Percentiles rank a stretch among this genome's conserved stretches.
Conservation (phyloP, 2,329 filamentous ascomycete species). For the Colletotrichum salicis region DNA sequence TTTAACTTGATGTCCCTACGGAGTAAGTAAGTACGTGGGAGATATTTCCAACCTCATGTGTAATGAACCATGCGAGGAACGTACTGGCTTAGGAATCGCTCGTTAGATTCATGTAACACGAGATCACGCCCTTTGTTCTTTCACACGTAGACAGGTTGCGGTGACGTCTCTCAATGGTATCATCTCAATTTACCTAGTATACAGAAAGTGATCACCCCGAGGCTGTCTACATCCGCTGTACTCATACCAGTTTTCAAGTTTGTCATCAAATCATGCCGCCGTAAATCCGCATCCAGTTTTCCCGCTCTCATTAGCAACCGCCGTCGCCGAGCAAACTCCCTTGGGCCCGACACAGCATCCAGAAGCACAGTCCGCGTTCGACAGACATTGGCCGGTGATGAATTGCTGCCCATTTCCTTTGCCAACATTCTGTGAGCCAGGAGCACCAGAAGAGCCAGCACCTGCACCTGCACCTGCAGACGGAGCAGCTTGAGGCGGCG, state of each 20-base stretch:
- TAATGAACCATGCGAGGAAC: too few species aligned
- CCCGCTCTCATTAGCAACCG: conserved; percentile 20
- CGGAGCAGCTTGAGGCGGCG: conserved; percentile 2
- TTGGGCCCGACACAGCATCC: conserved; percentile 43
- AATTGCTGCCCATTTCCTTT: conserved; percentile 41
- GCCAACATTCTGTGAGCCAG: conserved; percentile 40
- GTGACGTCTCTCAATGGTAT: too few species aligned
- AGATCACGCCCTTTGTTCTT: too few species aligned
- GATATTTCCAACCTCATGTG: too few species aligned
- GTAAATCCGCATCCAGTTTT: conserved; percentile 27
- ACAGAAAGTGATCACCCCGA: not conserved
- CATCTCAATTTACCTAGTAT: too few species aligned
- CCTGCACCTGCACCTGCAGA: not conserved
- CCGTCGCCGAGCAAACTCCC: conserved; percentile 27
- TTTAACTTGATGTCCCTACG: rapidly evolving
- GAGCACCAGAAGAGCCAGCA: not conserved
- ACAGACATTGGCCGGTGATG: conserved; percentile 42
- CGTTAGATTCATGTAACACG: rapidly evolving
- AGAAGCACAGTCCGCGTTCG: conserved; percentile 43
- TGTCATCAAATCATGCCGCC: not conserved
- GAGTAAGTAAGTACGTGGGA: too few species aligned
- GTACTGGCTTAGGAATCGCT: too few species aligned
- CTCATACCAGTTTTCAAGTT: rapidly evolving
- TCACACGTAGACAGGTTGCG: too few species aligned
- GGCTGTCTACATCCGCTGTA: not conserved